Conservation (phyloP, 2,329 filamentous ascomycete genomes). For the Colletotrichum brevisporum region DNA sequence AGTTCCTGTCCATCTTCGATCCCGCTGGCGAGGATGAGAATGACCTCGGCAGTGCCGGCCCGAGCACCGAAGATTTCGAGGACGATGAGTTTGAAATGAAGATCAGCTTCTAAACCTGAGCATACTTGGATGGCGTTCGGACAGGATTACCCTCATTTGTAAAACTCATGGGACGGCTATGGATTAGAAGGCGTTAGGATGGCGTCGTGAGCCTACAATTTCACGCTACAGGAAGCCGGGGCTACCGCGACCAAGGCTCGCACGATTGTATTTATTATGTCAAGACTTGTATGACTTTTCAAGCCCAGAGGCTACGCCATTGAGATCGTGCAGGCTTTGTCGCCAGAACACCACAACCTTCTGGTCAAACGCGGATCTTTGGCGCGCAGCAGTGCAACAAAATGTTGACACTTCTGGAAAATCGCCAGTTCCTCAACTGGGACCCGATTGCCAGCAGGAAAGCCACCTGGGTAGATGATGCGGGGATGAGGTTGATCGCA, state of each 20-base stretch:
- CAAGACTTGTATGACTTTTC: not conserved
- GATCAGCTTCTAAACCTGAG: slow-evolving; percentile 46
- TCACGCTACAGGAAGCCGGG: slow-evolving; percentile 15
- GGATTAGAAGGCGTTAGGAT: slow-evolving; percentile 35
- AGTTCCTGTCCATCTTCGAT: slow-evolving; percentile 73
- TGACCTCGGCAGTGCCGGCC: slow-evolving; percentile 50
- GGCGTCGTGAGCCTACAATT: slow-evolving; percentile 30
- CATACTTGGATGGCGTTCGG: slow-evolving; percentile 29
- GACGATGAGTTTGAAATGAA: slow-evolving; percentile 71
- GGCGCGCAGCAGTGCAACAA: too few relatives aligned
- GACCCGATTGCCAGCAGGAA: too few relatives aligned
- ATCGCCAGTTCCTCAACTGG: too few relatives aligned
- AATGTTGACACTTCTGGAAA: too few relatives aligned
- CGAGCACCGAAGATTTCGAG: slow-evolving; percentile 57
- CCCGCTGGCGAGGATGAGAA: slow-evolving; percentile 62
- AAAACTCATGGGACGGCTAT: slow-evolving; percentile 14
- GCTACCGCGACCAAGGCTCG: slow-evolving; percentile 2
- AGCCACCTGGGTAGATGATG: too few relatives aligned
- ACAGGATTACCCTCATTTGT: slow-evolving; percentile 27
- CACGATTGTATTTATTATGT: slow-evolving; percentile 32
- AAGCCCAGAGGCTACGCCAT: not conserved
- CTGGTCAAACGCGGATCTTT: too few relatives aligned
- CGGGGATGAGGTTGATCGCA: too few relatives aligned
- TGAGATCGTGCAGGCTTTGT: slow-evolving; percentile 5
- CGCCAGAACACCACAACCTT: too few relatives aligned